Conservation (phyloP, 345 rosid genomes). For the Abelmoschus esculentus region DNA sequence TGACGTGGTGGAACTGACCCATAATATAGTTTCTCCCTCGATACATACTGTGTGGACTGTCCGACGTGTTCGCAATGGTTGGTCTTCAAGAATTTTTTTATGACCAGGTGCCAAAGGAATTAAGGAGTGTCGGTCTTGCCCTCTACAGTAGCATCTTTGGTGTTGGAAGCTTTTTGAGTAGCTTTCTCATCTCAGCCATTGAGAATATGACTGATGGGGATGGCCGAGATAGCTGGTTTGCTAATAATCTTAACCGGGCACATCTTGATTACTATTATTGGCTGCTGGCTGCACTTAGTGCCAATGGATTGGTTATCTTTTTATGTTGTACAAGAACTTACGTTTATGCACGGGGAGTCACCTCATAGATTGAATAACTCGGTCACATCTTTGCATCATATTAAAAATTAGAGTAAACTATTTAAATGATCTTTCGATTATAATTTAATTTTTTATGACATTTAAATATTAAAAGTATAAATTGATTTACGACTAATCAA, state of each 20-base stretch:
- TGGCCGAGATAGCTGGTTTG: constrained; percentile 22
- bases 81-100: constrained; percentile 36
- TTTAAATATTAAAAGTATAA: too few species aligned
- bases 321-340: background rate
- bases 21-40: too few species aligned
- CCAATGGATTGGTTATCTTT: background rate
- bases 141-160: constrained; percentile 26
- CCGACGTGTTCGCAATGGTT: constrained; percentile 23
- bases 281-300: constrained; percentile 15
- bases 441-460: too few species aligned
- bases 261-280: constrained; percentile 31
- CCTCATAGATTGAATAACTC: background rate
- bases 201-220: constrained; percentile 12
- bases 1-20: too few species aligned
- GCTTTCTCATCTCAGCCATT: constrained; percentile 24
- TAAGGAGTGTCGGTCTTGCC: constrained; percentile 27
- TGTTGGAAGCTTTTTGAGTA: constrained; percentile 28
- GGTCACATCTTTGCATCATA: background rate
- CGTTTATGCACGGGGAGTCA: background rate
- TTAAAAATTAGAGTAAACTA: too few species aligned
- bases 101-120: constrained; percentile 24
- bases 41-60: constrained; percentile 20
- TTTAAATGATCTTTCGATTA: too few species aligned
- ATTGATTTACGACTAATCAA: too few species aligned
- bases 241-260: constrained; percentile 19